Conservation (phyloP, 2,329 filamentous ascomycete species). For the Endocalyx cinctus region DNA sequence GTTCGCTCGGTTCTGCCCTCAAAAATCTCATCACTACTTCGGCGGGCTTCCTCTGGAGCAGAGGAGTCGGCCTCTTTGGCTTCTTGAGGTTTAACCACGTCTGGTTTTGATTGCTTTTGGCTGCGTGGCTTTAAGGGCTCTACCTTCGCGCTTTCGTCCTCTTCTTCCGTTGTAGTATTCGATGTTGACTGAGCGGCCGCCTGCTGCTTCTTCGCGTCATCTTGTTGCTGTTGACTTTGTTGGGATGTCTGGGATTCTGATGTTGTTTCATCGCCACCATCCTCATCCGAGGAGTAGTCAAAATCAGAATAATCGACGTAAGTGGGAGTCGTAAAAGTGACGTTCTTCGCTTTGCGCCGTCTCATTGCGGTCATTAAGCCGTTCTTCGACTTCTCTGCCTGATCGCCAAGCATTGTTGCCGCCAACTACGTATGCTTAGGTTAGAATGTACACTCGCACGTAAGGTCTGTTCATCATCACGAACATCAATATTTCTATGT, state of each 20-base stretch:
- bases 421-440: slow-evolving; percentile 42
- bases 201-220: slow-evolving; percentile 24
- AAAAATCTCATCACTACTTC: slow-evolving; percentile 65
- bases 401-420: slow-evolving; percentile 58
- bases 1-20: slow-evolving; percentile 52
- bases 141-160: slow-evolving; percentile 51
- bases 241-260: slow-evolving; percentile 27
- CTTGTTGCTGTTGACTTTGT: slow-evolving; percentile 25
- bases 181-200: slow-evolving; percentile 23
- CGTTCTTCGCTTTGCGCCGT: slow-evolving; percentile 76
- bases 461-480: too few relatives aligned
- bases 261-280: slow-evolving; percentile 42
- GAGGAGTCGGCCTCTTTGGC: slow-evolving; percentile 24
- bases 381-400: slow-evolving; percentile 73
- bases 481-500: slow-evolving; percentile 93
- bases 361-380: slow-evolving; percentile 80
- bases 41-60: slow-evolving; percentile 19
- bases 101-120: slow-evolving; percentile 35
- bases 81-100: slow-evolving; percentile 30
- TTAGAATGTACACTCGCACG: too few relatives aligned
- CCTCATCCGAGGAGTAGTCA: slow-evolving; percentile 81
- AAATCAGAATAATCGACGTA: slow-evolving; percentile 85
- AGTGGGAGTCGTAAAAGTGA: slow-evolving; percentile 78
- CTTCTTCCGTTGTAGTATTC: slow-evolving; percentile 28
- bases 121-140: slow-evolving; percentile 49